Percentiles rank a stretch among this genome's conserved stretches.
Conservation (phyloP, 768 basidiomycete genomes). For the Boletus sensibilis region DNA sequence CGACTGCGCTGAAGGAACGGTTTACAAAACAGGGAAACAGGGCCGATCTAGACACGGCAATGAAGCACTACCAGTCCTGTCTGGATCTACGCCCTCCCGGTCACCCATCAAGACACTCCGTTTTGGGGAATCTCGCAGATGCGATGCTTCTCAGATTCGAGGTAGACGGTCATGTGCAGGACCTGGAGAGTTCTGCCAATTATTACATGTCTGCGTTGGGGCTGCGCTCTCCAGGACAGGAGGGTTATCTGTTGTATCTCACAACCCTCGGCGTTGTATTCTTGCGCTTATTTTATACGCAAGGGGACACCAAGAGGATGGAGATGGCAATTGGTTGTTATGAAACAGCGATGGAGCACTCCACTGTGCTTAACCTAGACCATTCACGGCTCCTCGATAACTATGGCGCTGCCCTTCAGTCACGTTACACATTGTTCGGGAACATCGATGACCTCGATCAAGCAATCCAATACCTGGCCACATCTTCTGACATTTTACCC, state of each 20-base stretch:
- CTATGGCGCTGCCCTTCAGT: conserved; percentile 18
- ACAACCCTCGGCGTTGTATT: conserved; percentile 10
- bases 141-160: conserved; percentile 25
- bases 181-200: conserved; percentile 23
- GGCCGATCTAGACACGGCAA: conserved; percentile 19
- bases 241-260: conserved; percentile 11
- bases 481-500: conserved; percentile 17
- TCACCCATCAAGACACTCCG: conserved; percentile 8
- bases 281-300: conserved; percentile 2
- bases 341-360: conserved; percentile 14
- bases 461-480: conserved; percentile 21
- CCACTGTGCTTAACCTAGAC: conserved; percentile 13
- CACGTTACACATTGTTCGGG: conserved; percentile 14
- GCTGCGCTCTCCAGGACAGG: conserved; percentile 15
- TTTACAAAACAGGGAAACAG: conserved; percentile 13
- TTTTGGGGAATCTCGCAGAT: conserved; percentile 23
- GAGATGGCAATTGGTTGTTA: conserved; percentile 23
- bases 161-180: conserved; percentile 17
- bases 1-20: conserved; percentile 16
- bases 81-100: conserved; percentile 24
- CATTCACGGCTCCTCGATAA: conserved; percentile 21
- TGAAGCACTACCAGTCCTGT: conserved; percentile 14
- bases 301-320: conserved; percentile 16
- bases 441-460: conserved; percentile 22
- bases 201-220: conserved; percentile 15